Evolutionary conservation across 108 stramenopile species (phyloP), one percentile per base, ranked within the genome.

Genomic region (Aurantiochytrium sp.): DNA sequence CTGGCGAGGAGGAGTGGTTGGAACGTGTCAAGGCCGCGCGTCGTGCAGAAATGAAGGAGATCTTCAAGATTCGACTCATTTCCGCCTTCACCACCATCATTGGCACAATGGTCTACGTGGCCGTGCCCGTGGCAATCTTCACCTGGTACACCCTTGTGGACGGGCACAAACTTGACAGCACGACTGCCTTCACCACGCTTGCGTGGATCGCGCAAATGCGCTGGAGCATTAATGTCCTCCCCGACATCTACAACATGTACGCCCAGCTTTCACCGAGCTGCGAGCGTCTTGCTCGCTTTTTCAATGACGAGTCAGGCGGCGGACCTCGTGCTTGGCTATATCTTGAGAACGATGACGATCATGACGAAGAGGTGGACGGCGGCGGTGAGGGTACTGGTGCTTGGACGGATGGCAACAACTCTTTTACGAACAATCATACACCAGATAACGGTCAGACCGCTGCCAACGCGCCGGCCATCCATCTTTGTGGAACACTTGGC

Each of bases 221-320:
- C 58, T 88, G 87, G 87, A 60, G 58, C 87, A 88, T 88, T 3
- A 60, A 88, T 44, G 59, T 59, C 0, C 42, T 88, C 4, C 87
- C 87, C 58, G 87, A 59, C 35, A 88, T 88, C 5, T 88, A 88
- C 87, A 88, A 88, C 4, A 60, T 88, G 87, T 88, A 59, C 58
- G 57, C 87, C 10, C 10, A 16, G 43, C 60, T 88, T 5, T 21
- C 58, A 1, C 87, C 87, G 47, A 60, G 58, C 60, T 58, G 57
- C 47, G 87, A 88, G 25, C 87, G 87, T n/a, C 87, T 88, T 12
- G 87, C 43, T 8, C 14, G 18, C 6, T 88, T 60, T 28, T 59
- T 88, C 59, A 29, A 35, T 5, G 28, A 35, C 12, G 59, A 25
- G n/a, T 12, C 58, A 16, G 12, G 25, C 25, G 64, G 64, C 25